A percentile compares a stretch with the other conserved stretches of the same genome.
Conservation (phyloP, 1,284 basidiomycete genomes). For the Polyporus tsugae region DNA sequence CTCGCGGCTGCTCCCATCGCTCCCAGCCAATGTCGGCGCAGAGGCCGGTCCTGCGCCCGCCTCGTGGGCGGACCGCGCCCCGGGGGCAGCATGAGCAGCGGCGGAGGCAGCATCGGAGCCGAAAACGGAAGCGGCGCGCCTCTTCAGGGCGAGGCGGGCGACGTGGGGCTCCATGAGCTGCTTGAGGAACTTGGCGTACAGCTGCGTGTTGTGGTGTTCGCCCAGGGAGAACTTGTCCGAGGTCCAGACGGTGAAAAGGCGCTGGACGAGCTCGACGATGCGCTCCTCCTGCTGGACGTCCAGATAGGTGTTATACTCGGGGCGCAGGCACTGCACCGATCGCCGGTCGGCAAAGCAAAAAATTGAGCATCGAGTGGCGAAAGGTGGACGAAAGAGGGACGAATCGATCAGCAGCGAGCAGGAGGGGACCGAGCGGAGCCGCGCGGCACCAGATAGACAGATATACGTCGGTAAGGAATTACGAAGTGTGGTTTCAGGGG, state of each 20-base stretch:
- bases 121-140: slow-evolving; percentile 12
- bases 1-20: slow-evolving; percentile 6
- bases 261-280: slow-evolving; percentile 37
- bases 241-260: slow-evolving; percentile 37
- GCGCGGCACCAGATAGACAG: not conserved
- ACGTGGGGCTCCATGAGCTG: slow-evolving; percentile 37
- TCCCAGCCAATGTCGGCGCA: not conserved
- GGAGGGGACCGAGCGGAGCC: too few species aligned
- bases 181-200: slow-evolving; percentile 42
- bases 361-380: not conserved
- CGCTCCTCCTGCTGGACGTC: slow-evolving; percentile 38
- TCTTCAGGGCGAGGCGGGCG: slow-evolving; percentile 27
- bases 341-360: not conserved
- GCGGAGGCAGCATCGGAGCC: not conserved
- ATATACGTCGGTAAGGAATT: not conserved
- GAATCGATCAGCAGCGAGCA: not conserved
- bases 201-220: slow-evolving; percentile 40
- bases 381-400: not conserved
- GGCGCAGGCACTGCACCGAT: slow-evolving; percentile 38
- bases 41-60: not conserved
- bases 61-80: not conserved
- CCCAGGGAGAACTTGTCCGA: slow-evolving; percentile 34
- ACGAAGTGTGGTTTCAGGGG: not conserved
- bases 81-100: not conserved
- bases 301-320: slow-evolving; percentile 39